Conservation (phyloP, 192 early-diverging fungal genomes). For the Glomus cerebriforme region DNA sequence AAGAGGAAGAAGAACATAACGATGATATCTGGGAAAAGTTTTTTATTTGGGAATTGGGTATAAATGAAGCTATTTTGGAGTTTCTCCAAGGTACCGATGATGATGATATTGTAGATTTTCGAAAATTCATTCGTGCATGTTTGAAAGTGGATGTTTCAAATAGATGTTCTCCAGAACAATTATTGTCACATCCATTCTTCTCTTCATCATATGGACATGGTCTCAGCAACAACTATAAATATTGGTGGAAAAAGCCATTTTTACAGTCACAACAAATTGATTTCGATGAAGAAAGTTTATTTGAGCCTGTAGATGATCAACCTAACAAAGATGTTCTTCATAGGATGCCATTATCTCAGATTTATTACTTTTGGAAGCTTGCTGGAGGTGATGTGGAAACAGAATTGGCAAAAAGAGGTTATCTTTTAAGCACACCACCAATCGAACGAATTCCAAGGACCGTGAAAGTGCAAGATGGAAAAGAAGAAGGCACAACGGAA, state of each 20-base stretch:
- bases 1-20: slow-evolving; percentile 37
- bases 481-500: slow-evolving; percentile 40
- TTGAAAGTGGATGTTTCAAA: slow-evolving; percentile 33
- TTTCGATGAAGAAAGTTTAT: slow-evolving; percentile 40
- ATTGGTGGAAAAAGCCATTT: slow-evolving; percentile 38
- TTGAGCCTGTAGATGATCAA: slow-evolving; percentile 23
- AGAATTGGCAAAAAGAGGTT: slow-evolving; percentile 51
- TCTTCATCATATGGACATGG: slow-evolving; percentile 22
- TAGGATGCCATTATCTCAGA: slow-evolving; percentile 50
- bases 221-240: slow-evolving; percentile 2
- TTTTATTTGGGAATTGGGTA: slow-evolving; percentile 40
- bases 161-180: slow-evolving; percentile 32
- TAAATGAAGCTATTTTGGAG: slow-evolving; percentile 43
- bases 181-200: slow-evolving; percentile 44
- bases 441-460: slow-evolving; percentile 56
- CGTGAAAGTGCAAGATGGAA: slow-evolving; percentile 42
- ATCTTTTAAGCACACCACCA: slow-evolving; percentile 50
- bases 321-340: slow-evolving; percentile 33
- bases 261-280: slow-evolving; percentile 46
- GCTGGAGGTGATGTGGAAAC: slow-evolving; percentile 66
- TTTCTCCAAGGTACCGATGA: slow-evolving; percentile 45
- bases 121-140: slow-evolving; percentile 33
- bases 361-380: slow-evolving; percentile 67
- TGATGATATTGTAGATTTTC: slow-evolving; percentile 30
- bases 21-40: slow-evolving; percentile 40